Base-by-base conservation (phyloP, 352 stramenopile species). In the Plasmopara viticola region DNA sequence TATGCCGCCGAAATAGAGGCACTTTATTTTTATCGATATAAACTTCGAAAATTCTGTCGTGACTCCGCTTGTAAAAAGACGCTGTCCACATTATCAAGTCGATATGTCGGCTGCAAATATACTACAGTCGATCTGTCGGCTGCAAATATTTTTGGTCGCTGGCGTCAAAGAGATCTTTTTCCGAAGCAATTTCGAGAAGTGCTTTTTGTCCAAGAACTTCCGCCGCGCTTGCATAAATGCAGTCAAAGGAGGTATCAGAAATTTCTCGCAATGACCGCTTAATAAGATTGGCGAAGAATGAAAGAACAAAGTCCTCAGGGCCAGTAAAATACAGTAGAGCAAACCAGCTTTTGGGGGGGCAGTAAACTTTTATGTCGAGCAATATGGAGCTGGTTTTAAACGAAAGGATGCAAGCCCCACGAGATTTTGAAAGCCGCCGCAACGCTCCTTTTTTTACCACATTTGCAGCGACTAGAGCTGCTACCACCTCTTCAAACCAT, bases 1-100 rank as follows among this genome's bases (percentile, higher is more conserved):
- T 47, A 98, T 99, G 95, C 86, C 82, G 15, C 86, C 86, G 30
- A 95, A 94, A 63, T 94, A 89, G 64, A 30, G 14, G 12, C 42
- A 25, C 20, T 1, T 25, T 25, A 25, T 3, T 25, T 25, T 25
- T 25, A 25, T 25, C 20, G 20, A 25, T 25, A 25, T 25, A 3
- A 25, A 25, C 20, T 25, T 25, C 20, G 20, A 25, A 25, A 25
- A 25, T 25, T 25, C 3, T 25, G 20, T 25, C 20, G 3, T 25
- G 20, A 25, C 20, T 3, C 20, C 20, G 3, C 20, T 25, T 3
- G 20, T 25, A 25, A 25, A 25, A 25, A 3, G 20, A 25, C 20
- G 20, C 1, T 25, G 20, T 25, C 20, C 20, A 25, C 20, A 25
- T 25, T 25, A 25, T 25, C 20, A 25, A 25, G 20, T 25, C 20